Evolutionary conservation across 257 asterid species (phyloP), one percentile per base, ranked within the genome.

Genomic region (Primulina tabacum): DNA sequence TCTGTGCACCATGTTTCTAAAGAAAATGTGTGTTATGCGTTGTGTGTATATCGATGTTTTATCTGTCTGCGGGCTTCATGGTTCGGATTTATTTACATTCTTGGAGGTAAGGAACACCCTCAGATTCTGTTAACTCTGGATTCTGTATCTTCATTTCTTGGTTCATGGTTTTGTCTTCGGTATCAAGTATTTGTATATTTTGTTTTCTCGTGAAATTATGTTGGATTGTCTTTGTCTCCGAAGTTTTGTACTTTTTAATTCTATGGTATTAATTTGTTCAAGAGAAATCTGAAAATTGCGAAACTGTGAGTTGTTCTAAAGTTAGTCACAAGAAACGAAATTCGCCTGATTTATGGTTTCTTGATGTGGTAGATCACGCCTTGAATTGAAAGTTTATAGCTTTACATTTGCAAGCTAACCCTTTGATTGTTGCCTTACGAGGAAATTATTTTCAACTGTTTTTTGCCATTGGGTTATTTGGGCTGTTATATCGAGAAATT

Each of bases 361-460:
- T 40, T 65, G 80, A 52, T 67, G 60, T 30, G 40, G 35, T n/a
- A 21, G 21, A 30, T 57, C 47, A 18, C n/a, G 7, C 60, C 21
- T 58, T 58, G 57, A 9, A 9, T 60, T 72, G 65, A 52, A 69
- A 38, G 2, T 38, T 68, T 60, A 26, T 43, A 59, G 65, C 78
- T 64, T 56, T 65, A 8, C 38, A 16, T 62, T 56, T 43, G 70
- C 64, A 14, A 60, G 47, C 26, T 17, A 43, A 2, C 17, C 53
- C 14, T 34, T 28, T 16, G n/a, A 33, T 57, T 7, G 34, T 52
- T 43, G 17, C 53, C 53, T 38, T 38, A 3, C 53, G n/a, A 1
- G 53, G 14, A 12, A 3, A 34, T 34, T 8, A 34, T 34, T 34
- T 34, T 11, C n/a, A 43, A 43, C 32, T 66, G 30, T 40, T 21